Evolutionary conservation across 2,329 filamentous ascomycete species (phyloP).

Genomic region (Teratosphaeria destructans): DNA sequence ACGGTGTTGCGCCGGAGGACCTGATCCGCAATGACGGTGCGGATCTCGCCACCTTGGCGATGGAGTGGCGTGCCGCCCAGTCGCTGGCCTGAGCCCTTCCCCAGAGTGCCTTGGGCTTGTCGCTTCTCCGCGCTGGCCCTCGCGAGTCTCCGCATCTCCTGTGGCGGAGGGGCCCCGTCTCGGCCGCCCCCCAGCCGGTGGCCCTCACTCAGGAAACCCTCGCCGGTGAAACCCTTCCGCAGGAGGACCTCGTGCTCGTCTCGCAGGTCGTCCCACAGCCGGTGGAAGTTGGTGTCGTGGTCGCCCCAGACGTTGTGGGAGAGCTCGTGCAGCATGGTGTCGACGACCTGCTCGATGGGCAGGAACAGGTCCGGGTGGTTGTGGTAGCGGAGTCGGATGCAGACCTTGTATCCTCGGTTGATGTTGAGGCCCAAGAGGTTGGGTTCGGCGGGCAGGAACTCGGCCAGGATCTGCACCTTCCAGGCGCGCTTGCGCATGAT

Average conservation of each 20-base stretch:
- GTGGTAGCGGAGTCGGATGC: conserved; percentile 68
- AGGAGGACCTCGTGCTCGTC: conserved; percentile 71
- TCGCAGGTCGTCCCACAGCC: conserved; percentile 78
- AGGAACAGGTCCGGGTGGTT: conserved; percentile 67
- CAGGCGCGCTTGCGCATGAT: conserved; percentile 83
- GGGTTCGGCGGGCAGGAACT: conserved; percentile 70
- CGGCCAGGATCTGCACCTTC: conserved; percentile 67
- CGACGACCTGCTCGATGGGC: conserved; percentile 66
- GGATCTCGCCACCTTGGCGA: conserved; percentile 55
- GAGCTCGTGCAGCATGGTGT: conserved; percentile 91
- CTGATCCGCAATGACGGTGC: conserved; percentile 61
- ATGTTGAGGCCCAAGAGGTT: conserved; percentile 73
- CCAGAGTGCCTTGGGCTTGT: conserved; percentile 33
- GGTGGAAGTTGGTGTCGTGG: conserved; percentile 73
- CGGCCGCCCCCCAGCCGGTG: conserved; percentile 51
- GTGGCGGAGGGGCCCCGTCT: conserved; percentile 47
- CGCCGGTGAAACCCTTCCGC: conserved; percentile 78
- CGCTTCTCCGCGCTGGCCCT: conserved; percentile 60
- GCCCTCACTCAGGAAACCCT: conserved; percentile 72
- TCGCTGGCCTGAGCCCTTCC: conserved; percentile 50
- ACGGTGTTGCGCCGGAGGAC: conserved; percentile 55
- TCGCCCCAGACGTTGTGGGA: conserved; percentile 78
- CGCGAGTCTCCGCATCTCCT: conserved; percentile 66
- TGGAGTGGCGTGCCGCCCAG: conserved; percentile 54
- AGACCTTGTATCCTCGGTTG: conserved; percentile 67